These are phyloP conservation scores for Metarhizium robertsii DNA, from an alignment of 2,329 filamentous ascomycete genomes.

Conservation along the genomic window DNA sequence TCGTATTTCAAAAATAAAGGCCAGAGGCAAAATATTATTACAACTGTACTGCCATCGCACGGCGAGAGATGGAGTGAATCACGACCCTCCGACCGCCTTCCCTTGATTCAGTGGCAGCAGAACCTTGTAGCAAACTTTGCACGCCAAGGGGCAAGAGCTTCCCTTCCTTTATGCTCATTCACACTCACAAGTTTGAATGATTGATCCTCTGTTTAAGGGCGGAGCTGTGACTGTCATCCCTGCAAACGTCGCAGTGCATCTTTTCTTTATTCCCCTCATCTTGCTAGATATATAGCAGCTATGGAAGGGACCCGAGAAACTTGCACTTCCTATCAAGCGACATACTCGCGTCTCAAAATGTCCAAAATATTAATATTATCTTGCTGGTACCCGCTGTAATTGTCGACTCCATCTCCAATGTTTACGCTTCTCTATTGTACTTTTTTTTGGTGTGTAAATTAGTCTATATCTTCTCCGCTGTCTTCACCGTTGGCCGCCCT, in stretches of 20 bases:
- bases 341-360: background rate
- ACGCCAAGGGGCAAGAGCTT: background rate
- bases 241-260: too few species aligned
- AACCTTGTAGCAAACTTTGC: background rate
- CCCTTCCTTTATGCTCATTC: background rate
- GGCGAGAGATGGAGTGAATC: background rate
- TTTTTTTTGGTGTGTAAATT: background rate
- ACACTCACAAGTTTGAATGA: too few species aligned
- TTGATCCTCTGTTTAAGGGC: too few species aligned
- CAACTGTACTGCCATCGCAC: background rate
- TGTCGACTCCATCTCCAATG: background rate
- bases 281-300: too few species aligned
- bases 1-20: background rate
- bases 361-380: background rate
- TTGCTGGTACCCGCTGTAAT: background rate
- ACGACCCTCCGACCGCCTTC: background rate
- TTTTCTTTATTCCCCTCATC: too few species aligned
- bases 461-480: slow-evolving; percentile 13
- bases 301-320: background rate
- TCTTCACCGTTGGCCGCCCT: slow-evolving; percentile 34
- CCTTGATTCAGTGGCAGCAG: background rate
- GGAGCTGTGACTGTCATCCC: too few species aligned
- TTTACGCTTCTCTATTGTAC: background rate
- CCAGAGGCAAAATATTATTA: background rate
- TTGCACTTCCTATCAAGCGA: background rate